Evolutionary conservation across 2,329 filamentous ascomycete genomes (phyloP).

Genomic region (Zymoseptoria tritici): DNA sequence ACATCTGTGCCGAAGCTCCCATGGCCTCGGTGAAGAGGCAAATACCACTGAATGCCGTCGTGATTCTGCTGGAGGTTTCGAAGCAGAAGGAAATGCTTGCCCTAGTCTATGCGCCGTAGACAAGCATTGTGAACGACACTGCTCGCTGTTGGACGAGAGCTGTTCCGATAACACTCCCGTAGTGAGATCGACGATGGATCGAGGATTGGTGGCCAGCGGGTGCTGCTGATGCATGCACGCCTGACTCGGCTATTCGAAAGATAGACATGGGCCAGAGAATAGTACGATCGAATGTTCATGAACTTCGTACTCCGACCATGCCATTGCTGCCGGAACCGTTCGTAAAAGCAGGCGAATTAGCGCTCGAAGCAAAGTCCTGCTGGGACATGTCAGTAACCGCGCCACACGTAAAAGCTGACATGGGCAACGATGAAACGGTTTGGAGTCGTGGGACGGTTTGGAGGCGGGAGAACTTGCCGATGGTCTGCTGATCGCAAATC

Average conservation of each 20-base stretch:
- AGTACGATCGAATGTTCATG: conserved; percentile 2
- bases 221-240: neutral
- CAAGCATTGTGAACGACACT: neutral
- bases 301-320: conserved; percentile 14
- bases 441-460: too few species aligned
- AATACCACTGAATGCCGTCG: neutral
- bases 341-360: conserved; percentile 13
- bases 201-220: too few species aligned
- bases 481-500: neutral
- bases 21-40: neutral
- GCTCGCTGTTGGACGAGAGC: neutral
- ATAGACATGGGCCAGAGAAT: neutral
- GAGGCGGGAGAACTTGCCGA: neutral
- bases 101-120: neutral
- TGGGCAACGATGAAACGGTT: neutral
- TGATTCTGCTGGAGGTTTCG: neutral
- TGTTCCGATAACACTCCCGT: neutral
- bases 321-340: conserved; percentile 4
- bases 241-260: neutral
- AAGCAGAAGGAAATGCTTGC: neutral
- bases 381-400: conserved; percentile 5
- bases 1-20: neutral
- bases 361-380: conserved; percentile 14
- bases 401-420: neutral
- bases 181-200: neutral